Conservation (phyloP, 306 rosid genomes). For the Chamaecrista fasciculata region DNA sequence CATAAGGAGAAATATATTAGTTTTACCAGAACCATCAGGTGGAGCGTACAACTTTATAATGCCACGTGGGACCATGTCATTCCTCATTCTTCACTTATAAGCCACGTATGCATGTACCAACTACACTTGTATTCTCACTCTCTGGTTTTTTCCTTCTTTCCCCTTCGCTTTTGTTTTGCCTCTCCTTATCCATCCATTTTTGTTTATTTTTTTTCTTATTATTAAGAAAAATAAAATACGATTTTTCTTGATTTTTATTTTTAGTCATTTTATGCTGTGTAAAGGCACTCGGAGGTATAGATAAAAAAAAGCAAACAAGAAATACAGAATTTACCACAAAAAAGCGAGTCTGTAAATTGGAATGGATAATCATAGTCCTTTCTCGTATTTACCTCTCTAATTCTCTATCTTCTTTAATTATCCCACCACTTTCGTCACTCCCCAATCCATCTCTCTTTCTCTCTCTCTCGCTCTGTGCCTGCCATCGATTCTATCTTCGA, state of each 20-base stretch:
- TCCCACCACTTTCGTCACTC: slow-evolving; percentile 29
- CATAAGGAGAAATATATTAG: not conserved
- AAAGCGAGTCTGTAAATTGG: slow-evolving; percentile 17
- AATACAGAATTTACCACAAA: not conserved
- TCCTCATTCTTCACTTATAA: slow-evolving; percentile 18
- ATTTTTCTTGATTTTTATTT: not conserved
- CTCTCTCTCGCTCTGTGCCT: slow-evolving; percentile 30
- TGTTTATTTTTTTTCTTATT: no score
- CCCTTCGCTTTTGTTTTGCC: slow-evolving; percentile 3
- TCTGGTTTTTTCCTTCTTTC: no score
- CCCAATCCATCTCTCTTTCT: no score
- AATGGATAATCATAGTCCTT: slow-evolving; percentile 32
- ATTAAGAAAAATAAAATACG: no score
- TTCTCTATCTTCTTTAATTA: slow-evolving; percentile 41
- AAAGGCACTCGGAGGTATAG: no score
- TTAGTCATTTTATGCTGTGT: not conserved
- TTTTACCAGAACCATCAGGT: not conserved
- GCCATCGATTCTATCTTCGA: slow-evolving; percentile 25
- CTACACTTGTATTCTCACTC: not conserved
- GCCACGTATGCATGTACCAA: slow-evolving; percentile 25
- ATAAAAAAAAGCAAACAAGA: not conserved
- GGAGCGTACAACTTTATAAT: not conserved
- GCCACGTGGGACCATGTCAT: slow-evolving; percentile 26
- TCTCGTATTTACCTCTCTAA: slow-evolving; percentile 21
- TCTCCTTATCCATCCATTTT: not conserved